These are phyloP conservation scores for Phialemoniopsis sp. DNA, from an alignment of 2,329 filamentous ascomycete species.

Conservation along the genomic window DNA sequence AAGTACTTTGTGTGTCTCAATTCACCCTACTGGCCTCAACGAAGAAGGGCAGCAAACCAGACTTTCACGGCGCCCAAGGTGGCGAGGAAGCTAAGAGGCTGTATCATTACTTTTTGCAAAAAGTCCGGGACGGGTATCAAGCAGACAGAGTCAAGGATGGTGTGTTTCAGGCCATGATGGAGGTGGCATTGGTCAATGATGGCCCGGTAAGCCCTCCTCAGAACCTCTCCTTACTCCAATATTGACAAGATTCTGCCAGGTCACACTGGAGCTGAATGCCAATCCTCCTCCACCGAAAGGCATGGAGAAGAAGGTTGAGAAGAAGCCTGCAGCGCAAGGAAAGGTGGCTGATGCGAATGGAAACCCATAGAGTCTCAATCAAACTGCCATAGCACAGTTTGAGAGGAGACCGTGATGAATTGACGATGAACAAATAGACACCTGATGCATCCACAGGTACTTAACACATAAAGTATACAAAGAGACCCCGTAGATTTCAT, in stretches of 20 bases:
- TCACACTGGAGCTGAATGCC: conserved; percentile 30
- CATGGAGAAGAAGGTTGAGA: not conserved
- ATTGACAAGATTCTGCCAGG: conserved; percentile 18
- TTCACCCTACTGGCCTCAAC: conserved; percentile 90
- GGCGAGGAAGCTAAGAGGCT: conserved; percentile 74
- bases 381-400: too few species aligned
- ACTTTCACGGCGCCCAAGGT: conserved; percentile 85
- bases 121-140: conserved; percentile 68
- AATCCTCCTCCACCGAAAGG: conserved; percentile 9
- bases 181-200: conserved; percentile 89
- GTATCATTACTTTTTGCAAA: conserved; percentile 79
- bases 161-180: conserved; percentile 99
- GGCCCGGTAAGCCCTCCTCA: conserved; percentile 49
- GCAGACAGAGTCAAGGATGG: conserved; percentile 83
- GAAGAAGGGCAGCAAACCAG: conserved; percentile 94
- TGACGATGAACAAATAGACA: too few species aligned
- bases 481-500: too few species aligned
- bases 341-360: too few species aligned
- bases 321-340: not conserved
- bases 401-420: too few species aligned
- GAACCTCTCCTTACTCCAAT: not conserved
- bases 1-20: conserved; percentile 96
- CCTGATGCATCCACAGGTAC: too few species aligned
- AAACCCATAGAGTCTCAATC: too few species aligned
- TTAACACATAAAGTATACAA: too few species aligned